Base-by-base conservation (phyloP, 2,329 filamentous ascomycete genomes). In the Apiospora aurea region DNA sequence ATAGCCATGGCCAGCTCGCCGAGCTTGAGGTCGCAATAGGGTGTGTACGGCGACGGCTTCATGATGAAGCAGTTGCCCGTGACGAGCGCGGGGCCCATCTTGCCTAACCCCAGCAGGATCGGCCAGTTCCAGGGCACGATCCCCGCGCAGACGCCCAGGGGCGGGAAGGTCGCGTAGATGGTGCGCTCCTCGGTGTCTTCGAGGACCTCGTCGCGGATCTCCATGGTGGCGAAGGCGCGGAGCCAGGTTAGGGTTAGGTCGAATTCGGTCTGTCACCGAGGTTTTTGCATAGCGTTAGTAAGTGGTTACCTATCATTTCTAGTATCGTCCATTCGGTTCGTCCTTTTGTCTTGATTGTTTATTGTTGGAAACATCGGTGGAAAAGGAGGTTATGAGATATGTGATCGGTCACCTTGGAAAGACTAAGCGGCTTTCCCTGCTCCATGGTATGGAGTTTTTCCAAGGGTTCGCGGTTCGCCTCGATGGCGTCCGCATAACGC, bases 61-160 rank as follows among this genome's bases (percentile, higher is more conserved):
- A 72, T 51, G 47, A 73, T 88, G 57, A 90, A 80, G 16, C 81
- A 80, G 73, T 89, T 89, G 16, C 88, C 88, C 0, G 89, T 88
- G 47, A 91, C 74, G 0, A 92, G 77, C 1, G 88, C 87, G 0
- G 89, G 87, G 1, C 84, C 85, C 38, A 92, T 81, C 79, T 92
- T 92, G 70, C 84, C 83, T 11, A 84, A 78, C 7, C 83, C 84
- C 2, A 90, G 79, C 29, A 85, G 77, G n/a, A 91, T 78, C 6
- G 89, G 89, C 73, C 87, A 88, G 75, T 90, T 90, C 87, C 87
- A 89, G 0, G 87, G 87, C 1, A 87, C 81, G 46, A 89, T 88
- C 18, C 82, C 87, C 3, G 80, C 85, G 4, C 77, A 78, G 3
- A 86, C 82, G 1, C 85, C 85, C 26, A 87, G 76, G 0, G 85